Percentiles rank a stretch among this genome's conserved stretches.
phyloP scores from a whole-genome alignment of 2,329 filamentous ascomycete genomes.

The Trichoderma sp. region DNA sequence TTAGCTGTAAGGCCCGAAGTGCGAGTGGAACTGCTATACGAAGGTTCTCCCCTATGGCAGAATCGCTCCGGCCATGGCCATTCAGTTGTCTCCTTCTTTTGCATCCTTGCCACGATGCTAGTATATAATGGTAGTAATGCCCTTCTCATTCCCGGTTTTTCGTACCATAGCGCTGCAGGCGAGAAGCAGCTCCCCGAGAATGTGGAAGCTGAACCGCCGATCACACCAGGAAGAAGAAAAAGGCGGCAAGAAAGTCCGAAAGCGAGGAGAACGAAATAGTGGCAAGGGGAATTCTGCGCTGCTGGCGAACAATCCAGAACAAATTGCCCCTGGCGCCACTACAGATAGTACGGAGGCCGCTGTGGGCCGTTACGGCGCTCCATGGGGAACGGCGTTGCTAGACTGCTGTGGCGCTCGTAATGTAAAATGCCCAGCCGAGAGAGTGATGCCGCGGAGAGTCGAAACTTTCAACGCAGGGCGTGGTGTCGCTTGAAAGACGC shows the following conservation, averaged over 20 bases:
- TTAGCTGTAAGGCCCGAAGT: slow-evolving; percentile 24
- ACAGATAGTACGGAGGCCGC: slow-evolving; percentile 7
- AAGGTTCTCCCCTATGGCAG: background rate
- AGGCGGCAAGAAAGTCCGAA: background rate
- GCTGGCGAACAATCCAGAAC: background rate
- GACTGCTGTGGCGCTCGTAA: background rate
- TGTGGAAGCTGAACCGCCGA: background rate
- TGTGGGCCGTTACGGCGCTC: slow-evolving; percentile 7
- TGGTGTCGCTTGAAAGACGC: background rate
- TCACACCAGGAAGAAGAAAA: background rate
- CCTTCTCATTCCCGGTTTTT: slow-evolving; percentile 4
- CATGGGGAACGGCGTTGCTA: background rate
- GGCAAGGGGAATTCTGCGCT: background rate
- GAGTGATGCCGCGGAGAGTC: background rate
- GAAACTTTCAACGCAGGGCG: background rate
- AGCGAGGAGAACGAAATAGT: background rate
- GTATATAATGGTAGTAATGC: background rate
- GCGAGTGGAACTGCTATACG: slow-evolving; percentile 18
- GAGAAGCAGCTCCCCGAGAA: slow-evolving; percentile 3
- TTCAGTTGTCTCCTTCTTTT: background rate
- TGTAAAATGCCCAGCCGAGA: background rate
- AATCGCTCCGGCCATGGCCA: slow-evolving; percentile 6
- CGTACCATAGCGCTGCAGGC: background rate
- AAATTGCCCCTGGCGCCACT: slow-evolving; percentile 22
- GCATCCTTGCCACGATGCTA: background rate